Percentiles rank a stretch among this genome's conserved stretches.
Evolutionary conservation across 192 early-diverging fungal species (phyloP).

Genomic region (Umbelopsis sp.): DNA sequence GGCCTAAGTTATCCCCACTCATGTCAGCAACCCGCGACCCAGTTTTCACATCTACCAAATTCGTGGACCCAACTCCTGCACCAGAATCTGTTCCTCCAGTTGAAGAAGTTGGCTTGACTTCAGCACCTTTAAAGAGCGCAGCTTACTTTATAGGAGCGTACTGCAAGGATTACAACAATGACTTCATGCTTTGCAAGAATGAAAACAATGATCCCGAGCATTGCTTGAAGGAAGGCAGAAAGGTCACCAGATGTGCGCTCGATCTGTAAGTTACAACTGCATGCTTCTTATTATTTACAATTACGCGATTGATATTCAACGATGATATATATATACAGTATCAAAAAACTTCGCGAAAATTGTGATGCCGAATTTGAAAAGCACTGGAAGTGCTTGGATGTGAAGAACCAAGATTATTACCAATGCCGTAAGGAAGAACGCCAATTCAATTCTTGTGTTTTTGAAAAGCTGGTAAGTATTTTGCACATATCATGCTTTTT

Average conservation of each 20-base stretch:
- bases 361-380: constrained; percentile 84
- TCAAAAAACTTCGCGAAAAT: constrained; percentile 86
- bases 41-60: constrained; percentile 45
- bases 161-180: constrained; percentile 94
- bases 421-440: constrained; percentile 79
- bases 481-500: not conserved
- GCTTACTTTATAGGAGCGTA: constrained; percentile 86
- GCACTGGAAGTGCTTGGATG: constrained; percentile 93
- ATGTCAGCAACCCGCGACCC: constrained; percentile 47
- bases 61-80: constrained; percentile 83
- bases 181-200: constrained; percentile 97
- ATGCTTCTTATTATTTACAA: not conserved
- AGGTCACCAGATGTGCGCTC: constrained; percentile 93
- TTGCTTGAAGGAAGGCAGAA: constrained; percentile 93
- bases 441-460: constrained; percentile 87
- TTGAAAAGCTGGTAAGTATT: constrained; percentile 76
- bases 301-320: not conserved
- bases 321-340: constrained; percentile 47
- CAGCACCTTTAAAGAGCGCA: constrained; percentile 90
- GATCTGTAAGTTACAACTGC: constrained; percentile 62
- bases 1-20: constrained; percentile 19
- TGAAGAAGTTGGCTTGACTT: constrained; percentile 87
- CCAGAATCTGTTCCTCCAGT: constrained; percentile 72
- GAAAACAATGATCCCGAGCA: constrained; percentile 87
- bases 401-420: constrained; percentile 87